These are phyloP conservation scores for Westerdykella ornata DNA, from an alignment of 2,329 filamentous ascomycete species.

Conservation along the genomic window DNA sequence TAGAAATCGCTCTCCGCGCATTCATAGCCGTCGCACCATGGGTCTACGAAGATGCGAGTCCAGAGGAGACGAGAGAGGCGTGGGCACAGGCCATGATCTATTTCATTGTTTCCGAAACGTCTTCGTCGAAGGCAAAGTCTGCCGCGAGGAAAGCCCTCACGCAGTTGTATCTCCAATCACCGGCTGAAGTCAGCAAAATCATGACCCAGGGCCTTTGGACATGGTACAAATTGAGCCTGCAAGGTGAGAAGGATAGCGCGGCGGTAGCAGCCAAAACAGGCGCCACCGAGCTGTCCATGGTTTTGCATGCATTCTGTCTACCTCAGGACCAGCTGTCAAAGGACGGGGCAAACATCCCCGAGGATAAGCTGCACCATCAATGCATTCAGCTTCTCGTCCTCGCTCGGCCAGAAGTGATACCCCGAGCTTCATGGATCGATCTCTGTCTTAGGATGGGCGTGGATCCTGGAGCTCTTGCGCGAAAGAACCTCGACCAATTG, in stretches of 20 bases:
- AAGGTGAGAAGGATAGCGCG: conserved; percentile 70
- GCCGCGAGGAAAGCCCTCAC: conserved; percentile 58
- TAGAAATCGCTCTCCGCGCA: conserved; percentile 68
- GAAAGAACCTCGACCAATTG: conserved; percentile 56
- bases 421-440: conserved; percentile 80
- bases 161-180: conserved; percentile 55
- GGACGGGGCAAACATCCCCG: conserved; percentile 40
- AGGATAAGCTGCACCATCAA: conserved; percentile 56
- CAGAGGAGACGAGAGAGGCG: conserved; percentile 49
- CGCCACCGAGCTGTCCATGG: conserved; percentile 55
- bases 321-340: conserved; percentile 46
- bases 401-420: conserved; percentile 69
- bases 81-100: conserved; percentile 89
- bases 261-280: conserved; percentile 60
- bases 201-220: conserved; percentile 71
- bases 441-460: conserved; percentile 70
- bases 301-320: conserved; percentile 58
- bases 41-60: conserved; percentile 45
- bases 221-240: conserved; percentile 63
- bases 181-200: conserved; percentile 53
- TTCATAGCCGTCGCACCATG: conserved; percentile 56
- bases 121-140: conserved; percentile 58
- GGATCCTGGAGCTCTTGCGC: conserved; percentile 74
- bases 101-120: conserved; percentile 57
- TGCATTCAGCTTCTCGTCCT: conserved; percentile 72